Conservation (phyloP, 2,329 filamentous ascomycete species). For the Cadophora sp. region DNA sequence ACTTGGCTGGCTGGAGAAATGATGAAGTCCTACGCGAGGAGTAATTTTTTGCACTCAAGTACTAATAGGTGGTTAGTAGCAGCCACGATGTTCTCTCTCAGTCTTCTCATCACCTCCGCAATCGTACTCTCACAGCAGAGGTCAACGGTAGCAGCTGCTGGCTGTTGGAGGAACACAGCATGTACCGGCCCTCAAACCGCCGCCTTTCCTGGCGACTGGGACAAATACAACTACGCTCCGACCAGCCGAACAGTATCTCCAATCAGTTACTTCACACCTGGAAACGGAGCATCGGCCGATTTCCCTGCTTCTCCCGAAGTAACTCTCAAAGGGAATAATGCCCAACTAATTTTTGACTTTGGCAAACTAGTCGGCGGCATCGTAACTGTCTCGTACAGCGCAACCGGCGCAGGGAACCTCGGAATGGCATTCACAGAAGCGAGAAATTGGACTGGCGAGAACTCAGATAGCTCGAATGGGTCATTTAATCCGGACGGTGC, state of each 20-base stretch:
- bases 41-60: background rate
- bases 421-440: conserved; percentile 56
- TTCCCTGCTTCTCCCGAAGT: conserved; percentile 27
- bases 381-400: conserved; percentile 56
- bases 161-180: conserved; percentile 61
- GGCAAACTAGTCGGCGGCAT: conserved; percentile 64
- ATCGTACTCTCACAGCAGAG: conserved; percentile 16
- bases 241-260: conserved; percentile 57
- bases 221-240: conserved; percentile 63
- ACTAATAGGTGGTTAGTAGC: conserved; percentile 13
- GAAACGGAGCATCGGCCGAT: conserved; percentile 48
- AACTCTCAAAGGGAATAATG: conserved; percentile 50
- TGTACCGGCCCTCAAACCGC: conserved; percentile 54
- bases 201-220: conserved; percentile 64
- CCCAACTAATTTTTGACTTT: conserved; percentile 63
- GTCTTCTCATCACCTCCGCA: conserved; percentile 14
- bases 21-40: conserved; percentile 5
- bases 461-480: conserved; percentile 56
- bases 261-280: conserved; percentile 28
- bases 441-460: conserved; percentile 53
- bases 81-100: conserved; percentile 22
- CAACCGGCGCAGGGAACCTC: conserved; percentile 48
- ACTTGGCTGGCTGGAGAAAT: background rate
- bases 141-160: conserved; percentile 18
- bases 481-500: conserved; percentile 54